phyloP scores from a whole-genome alignment of 2,329 filamentous ascomycete species.

The Exophiala sp. region DNA sequence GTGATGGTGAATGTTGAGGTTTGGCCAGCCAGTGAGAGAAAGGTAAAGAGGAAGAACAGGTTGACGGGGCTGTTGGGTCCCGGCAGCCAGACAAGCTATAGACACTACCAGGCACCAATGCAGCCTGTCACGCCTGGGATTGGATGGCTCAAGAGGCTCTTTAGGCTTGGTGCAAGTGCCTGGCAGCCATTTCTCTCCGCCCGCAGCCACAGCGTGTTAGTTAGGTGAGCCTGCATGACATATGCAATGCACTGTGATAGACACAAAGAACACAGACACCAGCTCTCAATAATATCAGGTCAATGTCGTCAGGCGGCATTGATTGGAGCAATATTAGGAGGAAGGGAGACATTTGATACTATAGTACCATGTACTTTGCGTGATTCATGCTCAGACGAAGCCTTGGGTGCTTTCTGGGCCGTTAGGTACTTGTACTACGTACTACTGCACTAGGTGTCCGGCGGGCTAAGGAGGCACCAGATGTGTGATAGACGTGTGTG shows the following conservation, averaged over 20 bases:
- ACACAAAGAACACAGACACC: too few species aligned
- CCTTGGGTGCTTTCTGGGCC: too few species aligned
- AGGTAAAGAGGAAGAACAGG: background rate
- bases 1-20: background rate
- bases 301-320: too few species aligned
- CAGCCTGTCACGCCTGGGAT: background rate
- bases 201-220: background rate
- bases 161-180: background rate
- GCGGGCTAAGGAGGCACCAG: too few species aligned
- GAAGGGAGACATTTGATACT: too few species aligned
- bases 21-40: background rate
- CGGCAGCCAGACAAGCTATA: background rate
- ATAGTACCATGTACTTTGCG: too few species aligned
- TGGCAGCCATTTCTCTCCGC: background rate
- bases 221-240: background rate
- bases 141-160: background rate
- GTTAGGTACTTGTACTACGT: too few species aligned
- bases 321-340: too few species aligned
- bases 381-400: too few species aligned
- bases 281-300: too few species aligned
- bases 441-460: too few species aligned
- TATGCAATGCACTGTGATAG: background rate
- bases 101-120: background rate
- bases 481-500: too few species aligned
- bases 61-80: background rate